A percentile compares a stretch with the other conserved stretches of the same genome.
Conservation (phyloP, 306 rosid species). For the Luffa acutangula region DNA sequence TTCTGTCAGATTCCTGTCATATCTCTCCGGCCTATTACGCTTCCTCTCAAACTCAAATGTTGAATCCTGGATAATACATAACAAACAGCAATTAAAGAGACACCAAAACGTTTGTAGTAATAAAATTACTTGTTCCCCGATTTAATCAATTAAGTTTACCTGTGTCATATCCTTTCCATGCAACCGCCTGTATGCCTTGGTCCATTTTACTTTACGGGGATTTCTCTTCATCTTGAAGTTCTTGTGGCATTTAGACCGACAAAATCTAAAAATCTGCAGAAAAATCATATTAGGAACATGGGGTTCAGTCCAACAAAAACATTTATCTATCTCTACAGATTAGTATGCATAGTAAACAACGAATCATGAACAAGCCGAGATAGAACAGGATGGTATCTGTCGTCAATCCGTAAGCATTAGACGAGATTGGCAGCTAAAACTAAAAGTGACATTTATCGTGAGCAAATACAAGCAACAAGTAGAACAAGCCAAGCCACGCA, state of each 20-base stretch:
- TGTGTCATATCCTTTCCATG: conserved; percentile 94
- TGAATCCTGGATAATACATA: conserved; percentile 36
- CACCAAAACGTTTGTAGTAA: not conserved
- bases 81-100: not conserved
- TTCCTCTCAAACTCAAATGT: conserved; percentile 93
- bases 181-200: conserved; percentile 66
- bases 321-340: not conserved
- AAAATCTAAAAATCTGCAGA: conserved; percentile 68
- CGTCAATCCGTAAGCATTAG: not conserved
- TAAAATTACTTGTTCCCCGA: not conserved
- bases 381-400: not conserved
- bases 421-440: not conserved
- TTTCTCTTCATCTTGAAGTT: conserved; percentile 96
- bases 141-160: conserved; percentile 19
- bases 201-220: conserved; percentile 92
- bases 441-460: not conserved
- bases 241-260: conserved; percentile 92
- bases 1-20: conserved; percentile 55
- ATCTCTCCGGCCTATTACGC: conserved; percentile 80
- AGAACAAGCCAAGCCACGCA: not conserved
- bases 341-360: not conserved
- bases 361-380: not conserved
- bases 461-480: not conserved
- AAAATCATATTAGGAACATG: not conserved
- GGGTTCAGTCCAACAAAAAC: not conserved